phyloP scores from a whole-genome alignment of 2,329 filamentous ascomycete species.

The Biscogniauxia marginata region DNA sequence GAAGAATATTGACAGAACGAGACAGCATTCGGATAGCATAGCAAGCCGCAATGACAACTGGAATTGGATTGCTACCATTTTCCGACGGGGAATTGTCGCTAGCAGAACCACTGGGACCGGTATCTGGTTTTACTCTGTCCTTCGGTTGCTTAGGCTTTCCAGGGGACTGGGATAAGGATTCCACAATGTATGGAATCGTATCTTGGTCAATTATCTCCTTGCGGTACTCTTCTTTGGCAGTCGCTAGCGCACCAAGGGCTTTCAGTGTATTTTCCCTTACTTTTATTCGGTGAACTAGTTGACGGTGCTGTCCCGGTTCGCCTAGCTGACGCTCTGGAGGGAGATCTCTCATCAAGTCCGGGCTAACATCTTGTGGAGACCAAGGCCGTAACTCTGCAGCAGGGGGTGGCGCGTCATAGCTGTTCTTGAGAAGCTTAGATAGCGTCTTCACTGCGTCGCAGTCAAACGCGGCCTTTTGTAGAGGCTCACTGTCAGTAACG shows the following conservation, averaged over 20 bases:
- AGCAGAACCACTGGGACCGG: constrained; percentile 5
- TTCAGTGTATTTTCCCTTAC: constrained; percentile 74
- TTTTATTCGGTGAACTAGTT: constrained; percentile 67
- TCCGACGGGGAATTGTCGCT: constrained; percentile 37
- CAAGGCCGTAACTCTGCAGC: constrained; percentile 34
- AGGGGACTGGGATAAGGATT: constrained; percentile 66
- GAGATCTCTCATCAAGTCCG: constrained; percentile 34
- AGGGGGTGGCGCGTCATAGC: constrained; percentile 46
- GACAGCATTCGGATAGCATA: constrained; percentile 78
- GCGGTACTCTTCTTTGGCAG: constrained; percentile 79
- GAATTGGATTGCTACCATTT: constrained; percentile 71
- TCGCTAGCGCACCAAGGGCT: constrained; percentile 77
- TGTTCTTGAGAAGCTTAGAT: constrained; percentile 48
- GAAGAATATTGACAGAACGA: constrained; percentile 77
- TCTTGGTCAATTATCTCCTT: constrained; percentile 81
- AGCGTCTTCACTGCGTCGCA: constrained; percentile 48
- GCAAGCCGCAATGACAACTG: constrained; percentile 82
- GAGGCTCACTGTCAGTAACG: constrained; percentile 71
- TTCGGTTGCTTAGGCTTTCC: constrained; percentile 46
- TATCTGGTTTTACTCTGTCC: constrained; percentile 32
- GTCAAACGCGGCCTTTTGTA: constrained; percentile 83
- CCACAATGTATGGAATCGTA: constrained; percentile 77
- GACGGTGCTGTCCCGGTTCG: constrained; percentile 57
- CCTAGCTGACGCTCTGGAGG: constrained; percentile 53
- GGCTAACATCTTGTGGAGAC: constrained; percentile 32